Conservation (phyloP, 2,329 filamentous ascomycete species). For the Pyrenophora teres region DNA sequence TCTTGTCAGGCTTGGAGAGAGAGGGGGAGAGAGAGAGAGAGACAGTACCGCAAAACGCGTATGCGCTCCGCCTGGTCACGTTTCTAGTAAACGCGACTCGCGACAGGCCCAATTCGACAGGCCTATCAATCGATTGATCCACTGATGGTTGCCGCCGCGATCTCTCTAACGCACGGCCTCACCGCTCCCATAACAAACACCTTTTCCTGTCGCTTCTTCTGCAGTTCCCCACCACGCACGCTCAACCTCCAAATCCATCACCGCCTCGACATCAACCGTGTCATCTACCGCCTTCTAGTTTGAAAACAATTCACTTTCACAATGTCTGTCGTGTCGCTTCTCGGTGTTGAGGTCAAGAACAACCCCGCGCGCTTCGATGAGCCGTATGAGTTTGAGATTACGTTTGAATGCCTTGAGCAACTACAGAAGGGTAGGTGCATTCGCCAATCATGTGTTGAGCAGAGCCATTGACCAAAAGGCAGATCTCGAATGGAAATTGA, state of each 20-base stretch:
- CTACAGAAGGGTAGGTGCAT: constrained; percentile 79
- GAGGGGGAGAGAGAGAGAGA: neutral
- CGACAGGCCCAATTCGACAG: constrained; percentile 6
- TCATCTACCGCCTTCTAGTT: neutral
- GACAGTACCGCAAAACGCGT: constrained; percentile 12
- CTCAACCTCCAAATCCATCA: constrained; percentile 1
- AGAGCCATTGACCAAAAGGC: constrained; percentile 22
- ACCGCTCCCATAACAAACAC: constrained; percentile 29
- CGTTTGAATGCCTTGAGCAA: constrained; percentile 94
- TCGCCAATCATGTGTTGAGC: neutral
- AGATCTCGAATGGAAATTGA: constrained; percentile 99
- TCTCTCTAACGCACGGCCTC: constrained; percentile 30
- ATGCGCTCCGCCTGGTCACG: constrained; percentile 26
- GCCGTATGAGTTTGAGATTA: constrained; percentile 97
- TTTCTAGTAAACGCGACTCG: constrained; percentile 14
- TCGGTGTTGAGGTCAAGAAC: constrained; percentile 95
- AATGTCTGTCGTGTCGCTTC: constrained; percentile 95
- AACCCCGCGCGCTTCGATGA: constrained; percentile 94
- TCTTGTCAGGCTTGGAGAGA: neutral
- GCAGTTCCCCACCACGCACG: constrained; percentile 10
- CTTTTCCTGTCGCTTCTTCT: constrained; percentile 14
- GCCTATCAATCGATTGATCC: constrained; percentile 1
- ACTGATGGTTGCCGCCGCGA: constrained; percentile 26
- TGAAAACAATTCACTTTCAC: constrained; percentile 38
- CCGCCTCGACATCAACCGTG: neutral